Percentiles rank a stretch among this genome's conserved stretches.
Evolutionary conservation across 2,329 filamentous ascomycete species (phyloP).

Genomic region (Nigrospora sphaerica): DNA sequence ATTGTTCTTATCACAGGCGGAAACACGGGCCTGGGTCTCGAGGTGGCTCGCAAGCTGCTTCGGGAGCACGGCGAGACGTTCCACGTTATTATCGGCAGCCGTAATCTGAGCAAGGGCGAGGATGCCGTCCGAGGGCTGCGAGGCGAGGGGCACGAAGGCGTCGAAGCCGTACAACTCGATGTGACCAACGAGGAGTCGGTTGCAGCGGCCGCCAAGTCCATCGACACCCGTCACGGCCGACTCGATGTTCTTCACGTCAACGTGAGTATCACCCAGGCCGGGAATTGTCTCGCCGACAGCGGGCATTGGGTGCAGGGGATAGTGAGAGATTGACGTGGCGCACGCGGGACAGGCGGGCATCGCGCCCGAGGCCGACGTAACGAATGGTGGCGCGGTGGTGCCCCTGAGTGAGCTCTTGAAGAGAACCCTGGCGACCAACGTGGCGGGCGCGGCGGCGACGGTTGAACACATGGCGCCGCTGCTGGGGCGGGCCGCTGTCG

Average conservation of each 20-base stretch:
- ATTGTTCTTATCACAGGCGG: slow-evolving; percentile 1
- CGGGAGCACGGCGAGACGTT: neutral
- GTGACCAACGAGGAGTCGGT: neutral
- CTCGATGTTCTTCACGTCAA: neutral
- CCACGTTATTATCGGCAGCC: slow-evolving; percentile 1
- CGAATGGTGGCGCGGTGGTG: neutral
- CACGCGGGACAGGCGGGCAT: neutral
- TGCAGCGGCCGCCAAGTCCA: neutral
- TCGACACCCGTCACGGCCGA: neutral
- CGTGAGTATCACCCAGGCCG: neutral
- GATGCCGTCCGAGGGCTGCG: neutral
- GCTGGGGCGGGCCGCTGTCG: neutral
- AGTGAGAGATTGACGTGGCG: neutral
- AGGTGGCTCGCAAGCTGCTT: neutral
- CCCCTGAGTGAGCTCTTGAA: neutral
- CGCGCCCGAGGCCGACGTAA: neutral
- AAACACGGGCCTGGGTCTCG: neutral
- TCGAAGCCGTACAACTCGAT: neutral
- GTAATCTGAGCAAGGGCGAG: neutral
- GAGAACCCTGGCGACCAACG: neutral
- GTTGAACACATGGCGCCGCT: neutral
- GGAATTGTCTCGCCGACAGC: neutral
- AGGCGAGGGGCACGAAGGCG: neutral
- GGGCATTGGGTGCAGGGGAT: neutral
- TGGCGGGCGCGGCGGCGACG: neutral